These are phyloP conservation scores for Cutaneotrichosporon sp. DNA, from an alignment of 1,284 basidiomycete genomes.

Conservation along the genomic window DNA sequence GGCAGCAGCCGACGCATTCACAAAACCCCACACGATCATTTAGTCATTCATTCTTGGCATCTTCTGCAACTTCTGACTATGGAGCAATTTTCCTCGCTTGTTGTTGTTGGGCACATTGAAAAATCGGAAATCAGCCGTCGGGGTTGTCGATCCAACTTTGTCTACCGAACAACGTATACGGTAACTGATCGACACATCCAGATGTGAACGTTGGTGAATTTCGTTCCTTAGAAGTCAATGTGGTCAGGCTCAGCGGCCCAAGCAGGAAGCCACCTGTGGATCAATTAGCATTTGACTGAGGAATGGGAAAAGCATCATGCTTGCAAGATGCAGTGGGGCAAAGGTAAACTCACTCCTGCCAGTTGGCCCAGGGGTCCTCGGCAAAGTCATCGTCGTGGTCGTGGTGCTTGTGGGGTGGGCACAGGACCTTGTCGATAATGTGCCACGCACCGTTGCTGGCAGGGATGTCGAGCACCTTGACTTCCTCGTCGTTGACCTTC, in stretches of 20 bases:
- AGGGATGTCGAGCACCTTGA: constrained; percentile 54
- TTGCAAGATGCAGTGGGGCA: too few species aligned
- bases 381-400: constrained; percentile 34
- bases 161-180: background rate
- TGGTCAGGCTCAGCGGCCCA: background rate
- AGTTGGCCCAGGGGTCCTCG: constrained; percentile 54
- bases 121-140: too few species aligned
- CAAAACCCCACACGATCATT: too few species aligned
- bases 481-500: constrained; percentile 55
- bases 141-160: background rate
- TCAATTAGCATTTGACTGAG: too few species aligned
- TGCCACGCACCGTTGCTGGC: constrained; percentile 60
- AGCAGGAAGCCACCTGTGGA: background rate
- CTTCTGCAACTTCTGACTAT: too few species aligned
- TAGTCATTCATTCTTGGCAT: too few species aligned
- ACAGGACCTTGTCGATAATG: constrained; percentile 54
- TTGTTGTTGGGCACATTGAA: too few species aligned
- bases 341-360: constrained; percentile 53
- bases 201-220: background rate
- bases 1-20: too few species aligned
- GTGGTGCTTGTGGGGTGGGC: constrained; percentile 50
- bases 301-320: background rate
- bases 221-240: background rate
- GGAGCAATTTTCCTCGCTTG: too few species aligned
- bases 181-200: too few species aligned